Percentiles rank a stretch among this genome's conserved stretches.
phyloP scores from a whole-genome alignment of 2,329 filamentous ascomycete genomes.

The Fusarium compactum region DNA sequence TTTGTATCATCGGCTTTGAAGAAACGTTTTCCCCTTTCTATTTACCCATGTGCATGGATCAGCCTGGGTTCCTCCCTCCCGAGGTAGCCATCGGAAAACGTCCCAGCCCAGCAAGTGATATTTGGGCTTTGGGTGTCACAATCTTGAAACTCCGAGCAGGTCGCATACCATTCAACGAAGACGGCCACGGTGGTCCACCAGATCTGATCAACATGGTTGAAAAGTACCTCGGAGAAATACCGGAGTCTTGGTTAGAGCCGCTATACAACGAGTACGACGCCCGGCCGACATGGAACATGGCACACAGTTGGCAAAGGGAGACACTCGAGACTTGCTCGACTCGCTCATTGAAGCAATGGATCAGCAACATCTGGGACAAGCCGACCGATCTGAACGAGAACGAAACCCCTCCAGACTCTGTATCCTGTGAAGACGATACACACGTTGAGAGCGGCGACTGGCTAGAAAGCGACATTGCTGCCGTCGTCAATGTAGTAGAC shows the following conservation, averaged over 20 bases:
- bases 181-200: background rate
- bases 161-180: background rate
- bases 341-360: background rate
- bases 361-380: background rate
- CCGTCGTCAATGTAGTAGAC: background rate
- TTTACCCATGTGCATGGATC: rapidly evolving
- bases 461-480: background rate
- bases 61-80: background rate
- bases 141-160: background rate
- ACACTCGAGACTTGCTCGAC: background rate
- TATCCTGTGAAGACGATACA: background rate
- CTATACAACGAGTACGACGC: background rate
- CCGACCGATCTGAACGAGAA: background rate
- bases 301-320: background rate
- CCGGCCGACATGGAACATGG: background rate
- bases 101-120: background rate
- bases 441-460: background rate
- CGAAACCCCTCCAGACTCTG: background rate
- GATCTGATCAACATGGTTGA: background rate
- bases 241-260: background rate
- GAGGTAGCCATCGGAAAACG: background rate
- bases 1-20: background rate
- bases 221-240: background rate
- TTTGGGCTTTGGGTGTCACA: background rate
- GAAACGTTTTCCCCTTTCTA: background rate